These are phyloP conservation scores for Hippophae tibetana DNA, from an alignment of 306 rosid species.

Conservation along the genomic window DNA sequence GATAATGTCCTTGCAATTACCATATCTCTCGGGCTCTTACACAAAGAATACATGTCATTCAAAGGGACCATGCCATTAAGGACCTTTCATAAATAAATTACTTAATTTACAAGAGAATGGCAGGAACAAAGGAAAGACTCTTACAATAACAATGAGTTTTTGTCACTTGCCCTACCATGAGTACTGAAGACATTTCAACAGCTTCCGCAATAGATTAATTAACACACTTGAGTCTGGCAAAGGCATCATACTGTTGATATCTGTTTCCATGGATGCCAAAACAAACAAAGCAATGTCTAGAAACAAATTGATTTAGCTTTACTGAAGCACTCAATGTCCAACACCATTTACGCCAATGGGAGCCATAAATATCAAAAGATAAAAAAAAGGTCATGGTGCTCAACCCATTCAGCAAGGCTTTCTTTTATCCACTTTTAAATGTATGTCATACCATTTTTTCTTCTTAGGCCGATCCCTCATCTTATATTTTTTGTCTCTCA, in stretches of 20 bases:
- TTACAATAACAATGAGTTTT: constrained; percentile 53
- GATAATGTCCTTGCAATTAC: no score
- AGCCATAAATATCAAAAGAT: constrained; percentile 4
- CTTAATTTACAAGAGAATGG: constrained; percentile 47
- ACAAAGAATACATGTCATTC: constrained; percentile 34
- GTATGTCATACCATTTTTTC: constrained; percentile 91
- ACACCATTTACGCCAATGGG: not conserved
- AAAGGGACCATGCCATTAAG: constrained; percentile 18
- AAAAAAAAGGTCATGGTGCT: constrained; percentile 15
- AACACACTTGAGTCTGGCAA: constrained; percentile 16
- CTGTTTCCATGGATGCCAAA: constrained; percentile 27
- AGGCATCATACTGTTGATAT: constrained; percentile 24
- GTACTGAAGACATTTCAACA: constrained; percentile 20
- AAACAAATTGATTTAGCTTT: constrained; percentile 16
- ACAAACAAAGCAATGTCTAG: constrained; percentile 7
- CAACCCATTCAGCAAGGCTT: constrained; percentile 70
- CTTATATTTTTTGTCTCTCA: constrained; percentile 52
- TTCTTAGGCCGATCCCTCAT: constrained; percentile 68
- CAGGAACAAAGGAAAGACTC: constrained; percentile 26
- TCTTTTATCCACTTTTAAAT: constrained; percentile 84
- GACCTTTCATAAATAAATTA: constrained; percentile 34
- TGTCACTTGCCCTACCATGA: constrained; percentile 30
- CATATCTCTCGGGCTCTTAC: no score
- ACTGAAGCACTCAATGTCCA: constrained; percentile 6
- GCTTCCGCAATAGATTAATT: constrained; percentile 6